Base-by-base conservation (phyloP, 306 rosid genomes). In the Prunus salicina region DNA sequence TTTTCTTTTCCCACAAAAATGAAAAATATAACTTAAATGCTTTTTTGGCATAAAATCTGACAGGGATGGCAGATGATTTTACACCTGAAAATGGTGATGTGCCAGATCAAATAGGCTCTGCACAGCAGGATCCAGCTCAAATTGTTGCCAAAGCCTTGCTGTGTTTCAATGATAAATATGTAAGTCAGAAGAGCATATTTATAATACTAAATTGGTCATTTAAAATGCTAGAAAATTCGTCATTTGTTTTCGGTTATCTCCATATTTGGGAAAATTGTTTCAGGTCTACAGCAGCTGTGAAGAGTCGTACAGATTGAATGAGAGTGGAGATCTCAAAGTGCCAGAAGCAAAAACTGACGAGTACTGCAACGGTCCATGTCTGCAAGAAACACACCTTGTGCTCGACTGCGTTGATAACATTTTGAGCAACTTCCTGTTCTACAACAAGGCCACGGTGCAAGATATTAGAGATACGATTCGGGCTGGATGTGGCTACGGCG, bases 251-350 rank as follows among this genome's bases (percentile, higher is more conserved):
- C 32, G 15, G 19, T 27, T 62, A 30, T 32, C 24, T 38, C 43
- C 43, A 38, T 38, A 13, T 20, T 9, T 56, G 14, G 62, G 19
- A 13, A 56, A 56, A 56, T 38, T 38, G 16, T 27, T 0, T 19
- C 83, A 94, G 98, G 85, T 94, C 19, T 94, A 92, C 72, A 85
- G 71, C 15, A 89, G 87, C 73, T 94, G 98, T 58, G 96, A 92
- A 80, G 92, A 83, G 56, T 86, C 97, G 10, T 86, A 24, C 53
- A 86, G 96, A 81, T 71, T 94, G 76, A 84, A 9, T 11, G 86
- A 81, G 71, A 76, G 82, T 45, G 98, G 98, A 34, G 68, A 85
- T 52, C 71, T 94, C 76, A 52, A 88, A 0, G 93, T 94, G 53
- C 88, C 95, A 0, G 0, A 11, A 1, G 88, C 88, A 27, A 78